These are phyloP conservation scores for Candida gorgasii DNA, from an alignment of 805 yeast genomes.

Conservation along the genomic window DNA sequence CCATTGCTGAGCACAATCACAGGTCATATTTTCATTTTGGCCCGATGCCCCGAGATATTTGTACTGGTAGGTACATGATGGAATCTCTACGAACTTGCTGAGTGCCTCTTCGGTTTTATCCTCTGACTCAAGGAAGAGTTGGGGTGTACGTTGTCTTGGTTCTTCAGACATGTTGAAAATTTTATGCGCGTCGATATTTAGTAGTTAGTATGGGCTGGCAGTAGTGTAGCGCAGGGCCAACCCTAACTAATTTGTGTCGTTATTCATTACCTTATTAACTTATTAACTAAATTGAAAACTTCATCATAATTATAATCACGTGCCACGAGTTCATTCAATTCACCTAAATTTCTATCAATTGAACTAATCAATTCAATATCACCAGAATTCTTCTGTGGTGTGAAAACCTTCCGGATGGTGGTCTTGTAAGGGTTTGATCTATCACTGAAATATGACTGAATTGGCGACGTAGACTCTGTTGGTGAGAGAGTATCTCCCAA, in stretches of 20 bases:
- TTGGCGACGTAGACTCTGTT: slow-evolving; percentile 10
- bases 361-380: slow-evolving; percentile 26
- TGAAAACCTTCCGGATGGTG: slow-evolving; percentile 35
- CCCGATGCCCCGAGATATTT: slow-evolving; percentile 68
- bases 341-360: slow-evolving; percentile 17
- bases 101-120: slow-evolving; percentile 73
- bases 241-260: no score
- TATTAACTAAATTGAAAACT: slow-evolving; percentile 18
- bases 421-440: slow-evolving; percentile 30
- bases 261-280: neutral
- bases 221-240: neutral
- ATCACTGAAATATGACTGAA: slow-evolving; percentile 9
- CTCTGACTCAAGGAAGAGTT: slow-evolving; percentile 40
- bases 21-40: slow-evolving; percentile 82
- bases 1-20: slow-evolving; percentile 75
- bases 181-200: neutral
- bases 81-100: slow-evolving; percentile 54
- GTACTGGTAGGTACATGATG: slow-evolving; percentile 61
- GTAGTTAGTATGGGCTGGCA: neutral
- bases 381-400: slow-evolving; percentile 35
- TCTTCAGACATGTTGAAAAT: slow-evolving; percentile 4
- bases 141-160: slow-evolving; percentile 16
- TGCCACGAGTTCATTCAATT: slow-evolving; percentile 9
- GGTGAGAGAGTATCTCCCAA: slow-evolving; percentile 21
- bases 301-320: slow-evolving; percentile 17